Percentiles rank a stretch among this genome's conserved stretches.
Conservation (phyloP, 2,329 filamentous ascomycete genomes). For the Diaporthe ilicicola region DNA sequence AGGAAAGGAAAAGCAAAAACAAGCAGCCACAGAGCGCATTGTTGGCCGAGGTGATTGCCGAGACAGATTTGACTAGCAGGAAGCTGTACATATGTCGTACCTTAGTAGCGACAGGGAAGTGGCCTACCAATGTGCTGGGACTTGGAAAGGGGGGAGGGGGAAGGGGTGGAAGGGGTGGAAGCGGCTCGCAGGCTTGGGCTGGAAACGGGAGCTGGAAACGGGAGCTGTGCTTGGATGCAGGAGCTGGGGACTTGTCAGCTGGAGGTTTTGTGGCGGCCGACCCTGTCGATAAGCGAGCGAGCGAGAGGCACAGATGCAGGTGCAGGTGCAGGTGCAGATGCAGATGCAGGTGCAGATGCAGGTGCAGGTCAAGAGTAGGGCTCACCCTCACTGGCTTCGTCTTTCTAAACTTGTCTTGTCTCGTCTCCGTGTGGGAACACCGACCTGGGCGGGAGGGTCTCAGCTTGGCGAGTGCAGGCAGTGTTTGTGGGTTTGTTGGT, state of each 20-base stretch:
- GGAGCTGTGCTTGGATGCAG: not conserved
- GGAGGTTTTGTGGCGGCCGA: constrained; percentile 6
- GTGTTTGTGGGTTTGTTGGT: constrained; percentile 12
- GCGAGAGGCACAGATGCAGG: not conserved
- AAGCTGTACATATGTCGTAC: constrained; percentile 8
- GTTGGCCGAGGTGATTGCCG: constrained; percentile 19
- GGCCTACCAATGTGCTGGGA: constrained; percentile 21
- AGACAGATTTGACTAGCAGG: constrained; percentile 8
- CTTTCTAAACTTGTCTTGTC: constrained; percentile 21
- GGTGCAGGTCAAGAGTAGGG: not conserved
- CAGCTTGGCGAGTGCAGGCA: constrained; percentile 18
- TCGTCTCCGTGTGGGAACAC: not conserved
- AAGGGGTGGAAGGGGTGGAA: not conserved
- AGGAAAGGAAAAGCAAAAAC: not conserved
- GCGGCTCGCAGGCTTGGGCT: not conserved
- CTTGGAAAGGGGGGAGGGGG: not conserved
- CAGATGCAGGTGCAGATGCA: no score
- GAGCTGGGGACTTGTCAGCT: not conserved
- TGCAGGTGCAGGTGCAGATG: no score
- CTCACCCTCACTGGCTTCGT: constrained; percentile 3
- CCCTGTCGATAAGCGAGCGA: constrained; percentile 14
- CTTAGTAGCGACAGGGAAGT: constrained; percentile 23
- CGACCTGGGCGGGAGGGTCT: constrained; percentile 3
- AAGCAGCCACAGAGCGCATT: not conserved
- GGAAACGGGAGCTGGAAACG: constrained; percentile 3